Conservation (phyloP, 2,329 filamentous ascomycete species). For the Trichoderma sp. region DNA sequence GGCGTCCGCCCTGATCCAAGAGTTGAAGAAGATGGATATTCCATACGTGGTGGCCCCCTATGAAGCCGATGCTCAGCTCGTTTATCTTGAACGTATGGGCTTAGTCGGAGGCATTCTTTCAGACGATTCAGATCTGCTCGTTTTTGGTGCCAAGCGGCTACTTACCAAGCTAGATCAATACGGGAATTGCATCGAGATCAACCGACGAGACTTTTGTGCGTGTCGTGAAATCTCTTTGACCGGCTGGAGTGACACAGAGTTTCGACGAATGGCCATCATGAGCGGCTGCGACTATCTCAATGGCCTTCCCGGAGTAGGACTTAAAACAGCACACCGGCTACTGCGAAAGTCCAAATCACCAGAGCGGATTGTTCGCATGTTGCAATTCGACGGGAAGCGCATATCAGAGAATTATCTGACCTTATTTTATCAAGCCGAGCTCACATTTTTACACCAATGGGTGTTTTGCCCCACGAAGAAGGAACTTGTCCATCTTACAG, state of each 20-base stretch:
- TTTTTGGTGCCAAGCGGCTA: slow-evolving; percentile 88
- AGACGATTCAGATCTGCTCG: slow-evolving; percentile 93
- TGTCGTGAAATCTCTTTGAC: slow-evolving; percentile 86
- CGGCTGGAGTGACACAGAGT: slow-evolving; percentile 89
- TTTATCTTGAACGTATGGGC: slow-evolving; percentile 86
- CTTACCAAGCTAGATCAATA: slow-evolving; percentile 94
- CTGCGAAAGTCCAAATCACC: slow-evolving; percentile 87
- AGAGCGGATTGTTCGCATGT: slow-evolving; percentile 76
- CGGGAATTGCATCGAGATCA: slow-evolving; percentile 89
- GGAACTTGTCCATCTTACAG: slow-evolving; percentile 73
- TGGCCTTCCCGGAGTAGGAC: slow-evolving; percentile 78
- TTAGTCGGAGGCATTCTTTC: slow-evolving; percentile 86
- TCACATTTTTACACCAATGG: slow-evolving; percentile 91
- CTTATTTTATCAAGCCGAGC: slow-evolving; percentile 80
- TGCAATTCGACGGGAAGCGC: slow-evolving; percentile 87
- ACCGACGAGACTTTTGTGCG: slow-evolving; percentile 82
- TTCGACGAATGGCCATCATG: slow-evolving; percentile 92
- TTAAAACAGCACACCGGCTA: slow-evolving; percentile 92
- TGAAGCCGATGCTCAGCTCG: slow-evolving; percentile 95
- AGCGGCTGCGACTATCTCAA: slow-evolving; percentile 96
- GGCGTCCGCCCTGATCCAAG: slow-evolving; percentile 88
- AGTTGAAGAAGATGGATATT: slow-evolving; percentile 77
- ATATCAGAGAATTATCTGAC: slow-evolving; percentile 81
- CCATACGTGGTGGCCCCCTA: slow-evolving; percentile 94
- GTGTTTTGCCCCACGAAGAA: slow-evolving; percentile 80